Base-by-base conservation (phyloP, 1,139 yeast genomes). In the Insectozyma bohioensis region DNA sequence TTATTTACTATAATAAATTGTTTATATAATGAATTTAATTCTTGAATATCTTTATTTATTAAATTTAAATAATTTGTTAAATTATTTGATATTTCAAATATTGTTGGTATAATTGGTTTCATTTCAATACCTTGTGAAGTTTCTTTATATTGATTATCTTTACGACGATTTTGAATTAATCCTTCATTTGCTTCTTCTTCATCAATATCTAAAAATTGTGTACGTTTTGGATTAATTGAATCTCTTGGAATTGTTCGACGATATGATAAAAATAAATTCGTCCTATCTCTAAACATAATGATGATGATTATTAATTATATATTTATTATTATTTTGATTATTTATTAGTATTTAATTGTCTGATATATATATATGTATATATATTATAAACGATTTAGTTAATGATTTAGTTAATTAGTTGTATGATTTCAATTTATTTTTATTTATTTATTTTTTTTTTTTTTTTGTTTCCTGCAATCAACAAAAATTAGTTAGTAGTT, bases 1-100 rank as follows among this genome's bases (percentile, higher is more conserved):
- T 88, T 85, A 24, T 92, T 92, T 2, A 96, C 95, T 30, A 92
- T 72, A 18, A 92, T 70, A 45, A 90, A 84, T 57, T 82, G 84
- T 54, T 85, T 82, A 55, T 94, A 94, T 30, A 87, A 57, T 21
- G 74, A 70, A 35, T 79, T 81, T 47, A 92, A 67, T 39, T 72
- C 75, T 40, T 68, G 65, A 42, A 81, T 72, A 48, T 79, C 63
- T 25, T 49, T 44, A 37, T 72, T 70, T 35, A 84, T 71, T 13
- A 63, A 63, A 1, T 45, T 55, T 26, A 90, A 58, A 38, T 75
- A 63, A 20, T 67, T 75, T 52, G 88, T 95, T 7, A 92, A 75
- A 38, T 83, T 87, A 30, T 72, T 70, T 5, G 88, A 75, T 17
- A 85, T 70, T 41, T 85, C 95, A 36, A 85, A 72, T 59, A 88